Percentiles rank a stretch among this genome's conserved stretches.
Evolutionary conservation across 306 rosid species (phyloP).

Genomic region (Ceratonia siliqua): DNA sequence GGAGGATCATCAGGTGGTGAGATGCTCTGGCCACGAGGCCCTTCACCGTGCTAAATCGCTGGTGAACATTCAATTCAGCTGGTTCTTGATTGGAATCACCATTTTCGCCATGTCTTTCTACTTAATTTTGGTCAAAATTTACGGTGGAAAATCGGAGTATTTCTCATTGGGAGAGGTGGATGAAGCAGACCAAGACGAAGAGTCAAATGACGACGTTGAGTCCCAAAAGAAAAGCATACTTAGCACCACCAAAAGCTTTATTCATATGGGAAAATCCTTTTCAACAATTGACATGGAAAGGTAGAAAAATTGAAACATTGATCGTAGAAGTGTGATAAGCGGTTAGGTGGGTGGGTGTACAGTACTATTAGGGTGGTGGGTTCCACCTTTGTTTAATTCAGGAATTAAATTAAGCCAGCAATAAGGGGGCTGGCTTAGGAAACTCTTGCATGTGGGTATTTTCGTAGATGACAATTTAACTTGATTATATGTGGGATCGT

Average conservation of each 20-base stretch:
- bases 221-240: conserved; percentile 43
- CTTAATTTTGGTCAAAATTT: conserved; percentile 45
- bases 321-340: background rate
- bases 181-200: conserved; percentile 3
- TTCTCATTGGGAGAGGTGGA: conserved; percentile 44
- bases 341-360: background rate
- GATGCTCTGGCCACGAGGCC: conserved; percentile 46
- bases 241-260: conserved; percentile 42
- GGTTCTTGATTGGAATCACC: conserved; percentile 53
- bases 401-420: conserved; percentile 22
- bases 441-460: conserved; percentile 13
- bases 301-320: conserved; percentile 20
- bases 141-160: conserved; percentile 41
- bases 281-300: conserved; percentile 55
- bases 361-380: conserved; percentile 31
- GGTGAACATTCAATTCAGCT: conserved; percentile 69
- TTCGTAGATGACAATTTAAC: background rate
- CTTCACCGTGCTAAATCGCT: conserved; percentile 69
- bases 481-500: background rate
- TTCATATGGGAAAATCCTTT: conserved; percentile 47
- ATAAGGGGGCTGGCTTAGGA: conserved; percentile 21
- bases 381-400: background rate
- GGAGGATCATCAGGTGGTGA: conserved; percentile 66
- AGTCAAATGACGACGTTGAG: conserved; percentile 56
- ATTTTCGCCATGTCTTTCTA: conserved; percentile 45